These are phyloP conservation scores for Peronospora farinosa DNA, from an alignment of 352 stramenopile species.

Conservation along the genomic window DNA sequence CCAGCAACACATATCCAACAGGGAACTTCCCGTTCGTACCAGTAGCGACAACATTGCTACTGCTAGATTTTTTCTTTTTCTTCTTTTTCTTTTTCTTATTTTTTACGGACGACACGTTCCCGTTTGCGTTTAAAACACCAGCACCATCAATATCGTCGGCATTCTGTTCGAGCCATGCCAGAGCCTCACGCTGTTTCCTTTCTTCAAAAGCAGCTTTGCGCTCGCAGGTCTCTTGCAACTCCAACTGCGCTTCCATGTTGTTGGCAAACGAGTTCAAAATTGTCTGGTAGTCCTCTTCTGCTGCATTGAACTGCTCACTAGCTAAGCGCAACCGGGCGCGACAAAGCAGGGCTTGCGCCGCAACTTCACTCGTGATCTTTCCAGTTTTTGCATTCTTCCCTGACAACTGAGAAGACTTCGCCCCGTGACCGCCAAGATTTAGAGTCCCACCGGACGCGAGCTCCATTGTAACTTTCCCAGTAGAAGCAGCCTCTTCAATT, in stretches of 20 bases:
- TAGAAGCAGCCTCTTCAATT: conserved; percentile 14
- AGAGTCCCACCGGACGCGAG: conserved; percentile 25
- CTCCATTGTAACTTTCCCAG: conserved; percentile 26
- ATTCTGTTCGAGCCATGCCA: conserved; percentile 50
- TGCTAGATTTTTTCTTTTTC: conserved; percentile 48
- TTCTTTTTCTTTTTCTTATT: conserved; percentile 74
- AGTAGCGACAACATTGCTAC: neutral
- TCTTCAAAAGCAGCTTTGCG: conserved; percentile 37
- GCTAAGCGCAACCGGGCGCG: conserved; percentile 44
- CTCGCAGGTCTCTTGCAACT: conserved; percentile 49
- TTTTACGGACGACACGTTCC: conserved; percentile 23
- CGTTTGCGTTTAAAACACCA: conserved; percentile 18
- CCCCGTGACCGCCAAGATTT: conserved; percentile 8
- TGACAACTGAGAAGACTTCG: conserved; percentile 9
- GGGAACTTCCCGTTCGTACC: conserved; percentile 10
- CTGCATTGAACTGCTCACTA: conserved; percentile 48
- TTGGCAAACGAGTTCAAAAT: conserved; percentile 60
- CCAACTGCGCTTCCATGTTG: conserved; percentile 74
- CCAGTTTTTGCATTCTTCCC: conserved; percentile 19
- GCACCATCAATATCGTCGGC: conserved; percentile 28
- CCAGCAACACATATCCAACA: conserved; percentile 36
- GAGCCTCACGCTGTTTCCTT: conserved; percentile 39
- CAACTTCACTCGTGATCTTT: conserved; percentile 54
- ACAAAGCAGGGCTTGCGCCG: conserved; percentile 42
- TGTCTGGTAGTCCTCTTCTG: conserved; percentile 51